Conservation (phyloP, 139 green algal genomes). For the Micractinium conductrix region DNA sequence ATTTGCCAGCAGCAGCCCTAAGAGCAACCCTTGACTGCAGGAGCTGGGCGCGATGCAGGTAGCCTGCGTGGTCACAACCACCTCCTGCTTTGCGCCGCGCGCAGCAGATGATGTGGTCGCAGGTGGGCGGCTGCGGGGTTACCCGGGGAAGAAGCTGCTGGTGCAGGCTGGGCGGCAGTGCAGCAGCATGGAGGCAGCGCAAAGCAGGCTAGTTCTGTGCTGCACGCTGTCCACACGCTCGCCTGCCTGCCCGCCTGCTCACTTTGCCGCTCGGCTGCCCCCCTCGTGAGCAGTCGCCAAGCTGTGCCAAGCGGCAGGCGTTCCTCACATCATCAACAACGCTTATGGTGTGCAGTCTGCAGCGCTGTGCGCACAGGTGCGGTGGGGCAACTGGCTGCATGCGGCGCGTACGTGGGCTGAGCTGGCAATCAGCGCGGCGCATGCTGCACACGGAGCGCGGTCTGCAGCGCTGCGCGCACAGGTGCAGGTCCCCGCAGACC, state of each 20-base stretch:
- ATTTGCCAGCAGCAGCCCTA: too few species aligned
- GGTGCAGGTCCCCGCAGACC: too few species aligned
- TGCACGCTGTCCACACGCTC: not conserved
- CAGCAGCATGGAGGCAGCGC: not conserved
- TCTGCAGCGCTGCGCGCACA: conserved; percentile 39
- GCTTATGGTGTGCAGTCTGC: conserved; percentile 94
- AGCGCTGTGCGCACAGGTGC: conserved; percentile 34
- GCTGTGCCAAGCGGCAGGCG: conserved; percentile 66
- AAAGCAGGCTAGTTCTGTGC: not conserved
- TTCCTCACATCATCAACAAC: conserved; percentile 98
- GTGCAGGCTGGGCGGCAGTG: not conserved
- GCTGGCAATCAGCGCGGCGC: too few species aligned
- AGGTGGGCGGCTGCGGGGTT: not conserved
- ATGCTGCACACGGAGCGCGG: conserved; percentile 98
- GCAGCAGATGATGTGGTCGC: conserved; percentile 72
- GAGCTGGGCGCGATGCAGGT: conserved; percentile 58
- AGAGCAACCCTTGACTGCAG: too few species aligned
- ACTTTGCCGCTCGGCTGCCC: not conserved
- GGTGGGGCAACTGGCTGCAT: too few species aligned
- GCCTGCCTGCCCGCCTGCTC: not conserved
- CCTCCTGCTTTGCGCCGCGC: conserved; percentile 94
- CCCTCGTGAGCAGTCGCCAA: conserved; percentile 61
- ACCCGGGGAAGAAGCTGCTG: not conserved
- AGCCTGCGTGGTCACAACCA: conserved; percentile 87
- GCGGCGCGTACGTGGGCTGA: too few species aligned